Percentiles rank a stretch among this genome's conserved stretches.
Conservation (phyloP, 495 filamentous ascomycete species). For the Daldinia grandis region DNA sequence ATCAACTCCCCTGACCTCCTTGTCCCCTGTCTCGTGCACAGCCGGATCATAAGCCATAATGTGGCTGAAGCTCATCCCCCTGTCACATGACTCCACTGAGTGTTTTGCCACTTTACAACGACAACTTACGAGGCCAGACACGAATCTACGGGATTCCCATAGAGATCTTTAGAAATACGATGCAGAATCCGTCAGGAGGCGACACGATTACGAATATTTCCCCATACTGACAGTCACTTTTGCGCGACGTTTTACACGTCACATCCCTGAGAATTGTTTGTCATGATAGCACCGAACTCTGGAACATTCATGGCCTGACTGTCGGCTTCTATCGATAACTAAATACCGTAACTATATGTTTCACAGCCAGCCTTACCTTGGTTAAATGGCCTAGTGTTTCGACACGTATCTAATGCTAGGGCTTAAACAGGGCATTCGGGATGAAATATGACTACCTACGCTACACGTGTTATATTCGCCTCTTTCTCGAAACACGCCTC, state of each 20-base stretch:
- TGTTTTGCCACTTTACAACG: constrained; percentile 8
- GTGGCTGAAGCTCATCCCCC: constrained; percentile 25
- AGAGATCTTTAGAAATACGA: constrained; percentile 9
- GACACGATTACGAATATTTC: constrained; percentile 15
- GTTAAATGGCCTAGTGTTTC: background rate
- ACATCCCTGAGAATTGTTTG: background rate
- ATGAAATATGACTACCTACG: background rate
- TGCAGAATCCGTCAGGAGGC: constrained; percentile 6
- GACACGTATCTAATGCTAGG: background rate
- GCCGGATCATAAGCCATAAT: constrained; percentile 3
- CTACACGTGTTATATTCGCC: constrained; percentile 28
- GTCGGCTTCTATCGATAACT: background rate
- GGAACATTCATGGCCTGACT: constrained; percentile 1
- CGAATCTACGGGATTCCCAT: constrained; percentile 1
- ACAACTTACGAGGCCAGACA: background rate
- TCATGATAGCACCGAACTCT: background rate
- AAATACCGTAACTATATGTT: constrained; percentile 6
- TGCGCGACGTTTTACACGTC: background rate
- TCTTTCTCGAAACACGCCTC: constrained; percentile 2
- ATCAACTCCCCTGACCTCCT: background rate
- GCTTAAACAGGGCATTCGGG: background rate
- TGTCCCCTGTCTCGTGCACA: background rate
- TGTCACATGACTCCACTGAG: constrained; percentile 13
- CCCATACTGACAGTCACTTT: background rate
- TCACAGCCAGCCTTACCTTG: constrained; percentile 3